Evolutionary conservation across 1,139 yeast genomes (phyloP).

Genomic region (Saccharomycopsis phalli): DNA sequence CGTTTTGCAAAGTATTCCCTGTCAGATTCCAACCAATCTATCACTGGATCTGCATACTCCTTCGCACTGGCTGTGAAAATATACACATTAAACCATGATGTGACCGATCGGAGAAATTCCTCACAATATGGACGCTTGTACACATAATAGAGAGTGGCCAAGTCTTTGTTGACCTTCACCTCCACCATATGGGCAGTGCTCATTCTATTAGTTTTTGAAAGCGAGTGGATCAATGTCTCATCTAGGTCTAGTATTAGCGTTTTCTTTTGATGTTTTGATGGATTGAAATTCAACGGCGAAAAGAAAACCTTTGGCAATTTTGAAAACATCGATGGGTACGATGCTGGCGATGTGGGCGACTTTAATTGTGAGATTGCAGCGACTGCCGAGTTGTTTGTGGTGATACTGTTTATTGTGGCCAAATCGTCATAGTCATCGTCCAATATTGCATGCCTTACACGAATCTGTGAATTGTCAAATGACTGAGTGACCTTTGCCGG

Average conservation of each 20-base stretch:
- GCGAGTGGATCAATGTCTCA: constrained; percentile 87
- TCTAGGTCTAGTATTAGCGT: constrained; percentile 82
- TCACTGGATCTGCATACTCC: constrained; percentile 96
- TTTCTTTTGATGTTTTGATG: constrained; percentile 45
- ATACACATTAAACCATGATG: constrained; percentile 82
- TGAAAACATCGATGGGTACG: constrained; percentile 19
- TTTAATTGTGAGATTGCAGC: constrained; percentile 39
- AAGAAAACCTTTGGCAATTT: constrained; percentile 29
- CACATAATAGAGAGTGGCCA: constrained; percentile 78
- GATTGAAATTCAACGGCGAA: constrained; percentile 38
- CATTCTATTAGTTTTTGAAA: constrained; percentile 56
- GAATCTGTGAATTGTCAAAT: no score
- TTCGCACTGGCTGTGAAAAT: constrained; percentile 90
- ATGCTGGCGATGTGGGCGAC: constrained; percentile 39
- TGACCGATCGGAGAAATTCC: constrained; percentile 65
- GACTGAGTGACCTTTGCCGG: not conserved
- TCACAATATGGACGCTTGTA: constrained; percentile 91
- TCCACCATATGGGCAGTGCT: constrained; percentile 72
- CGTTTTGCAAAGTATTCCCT: constrained; percentile 46
- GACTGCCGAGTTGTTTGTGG: constrained; percentile 8
- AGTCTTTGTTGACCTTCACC: constrained; percentile 53
- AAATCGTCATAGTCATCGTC: constrained; percentile 17
- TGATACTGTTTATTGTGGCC: constrained; percentile 16
- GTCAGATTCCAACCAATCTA: constrained; percentile 72
- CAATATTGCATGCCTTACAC: no score